Evolutionary conservation across 495 filamentous ascomycete species (phyloP), one percentile per base, ranked within the genome.

Genomic region (Physcia stellaris): DNA sequence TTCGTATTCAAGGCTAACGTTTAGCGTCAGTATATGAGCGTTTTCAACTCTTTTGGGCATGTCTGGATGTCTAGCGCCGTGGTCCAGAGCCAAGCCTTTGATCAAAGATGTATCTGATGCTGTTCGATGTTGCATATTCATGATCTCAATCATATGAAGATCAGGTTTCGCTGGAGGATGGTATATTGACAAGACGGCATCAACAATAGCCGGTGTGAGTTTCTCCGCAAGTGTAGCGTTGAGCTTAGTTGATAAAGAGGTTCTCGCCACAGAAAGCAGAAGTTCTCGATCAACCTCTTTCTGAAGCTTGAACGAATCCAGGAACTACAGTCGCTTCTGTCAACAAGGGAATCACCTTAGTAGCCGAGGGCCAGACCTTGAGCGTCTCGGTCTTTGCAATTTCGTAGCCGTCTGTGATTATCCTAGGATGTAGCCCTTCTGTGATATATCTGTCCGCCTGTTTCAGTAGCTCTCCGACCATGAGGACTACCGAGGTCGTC

Each of bases 41-140:
- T 99, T 95, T 59, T 94, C 83, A 12, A 99, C 74, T 34, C 81
- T 69, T 67, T 93, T 94, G 4, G 90, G 85, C 90, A 99, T 99
- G 53, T 99, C 90, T 3, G 90, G 90, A 56, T 99, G 90, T 53
- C 90, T 73, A 4, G 90, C 90, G 48, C 90, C 90, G 58, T 99
- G 90, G 45, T 99, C 90, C 41, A 99, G 64, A 5, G 84, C 90
- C 23, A 99, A 70, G 38, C 90, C 90, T 44, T 79, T 75, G 53
- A 99, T 94, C 29, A 99, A 75, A 52, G 93, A 86, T 19, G 90
- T 99, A 58, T 99, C 90, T 9, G 90, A 82, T 32, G 90, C 88
- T 26, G 81, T 83, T 40, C 88, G 84, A 64, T 99, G 90, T 58
- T 96, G 90, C 90, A 99, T 99, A 55, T 92, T 95, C 92, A 96